Evolutionary conservation across 2,329 filamentous ascomycete genomes (phyloP).

Genomic region (Diplodia seriata): DNA sequence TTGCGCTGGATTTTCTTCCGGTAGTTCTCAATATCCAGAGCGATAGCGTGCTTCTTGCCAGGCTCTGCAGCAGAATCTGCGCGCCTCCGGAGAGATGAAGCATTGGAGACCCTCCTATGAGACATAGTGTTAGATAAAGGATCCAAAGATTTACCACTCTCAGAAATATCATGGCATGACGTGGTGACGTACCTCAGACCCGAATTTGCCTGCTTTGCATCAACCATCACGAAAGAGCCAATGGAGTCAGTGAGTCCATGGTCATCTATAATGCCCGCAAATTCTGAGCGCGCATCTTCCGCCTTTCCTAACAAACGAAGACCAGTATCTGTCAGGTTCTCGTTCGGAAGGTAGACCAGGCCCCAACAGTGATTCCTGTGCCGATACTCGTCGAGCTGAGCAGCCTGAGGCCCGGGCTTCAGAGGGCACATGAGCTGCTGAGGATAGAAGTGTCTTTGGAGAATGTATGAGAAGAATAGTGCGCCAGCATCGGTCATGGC

Average conservation of each 20-base stretch:
- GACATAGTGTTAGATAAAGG: not conserved
- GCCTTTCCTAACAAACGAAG: conserved; percentile 30
- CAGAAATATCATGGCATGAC: too few relatives aligned
- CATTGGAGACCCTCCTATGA: conserved; percentile 1
- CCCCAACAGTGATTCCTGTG: conserved; percentile 41
- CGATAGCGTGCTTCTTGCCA: conserved; percentile 25
- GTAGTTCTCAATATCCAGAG: conserved; percentile 31
- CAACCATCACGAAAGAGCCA: conserved; percentile 29
- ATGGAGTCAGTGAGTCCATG: conserved; percentile 4
- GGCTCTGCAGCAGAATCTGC: conserved; percentile 1
- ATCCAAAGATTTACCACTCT: too few relatives aligned
- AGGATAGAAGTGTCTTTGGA: conserved; percentile 50
- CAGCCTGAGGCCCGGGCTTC: conserved; percentile 42
- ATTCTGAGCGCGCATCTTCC: conserved; percentile 28
- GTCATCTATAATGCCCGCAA: conserved; percentile 21
- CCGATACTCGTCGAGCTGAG: conserved; percentile 42
- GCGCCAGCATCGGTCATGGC: conserved; percentile 49
- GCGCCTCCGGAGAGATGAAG: conserved; percentile 13
- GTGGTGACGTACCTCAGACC: conserved; percentile 12
- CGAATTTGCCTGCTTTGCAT: conserved; percentile 28
- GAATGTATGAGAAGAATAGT: conserved; percentile 50
- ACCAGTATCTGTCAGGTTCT: conserved; percentile 33
- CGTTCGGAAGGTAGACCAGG: conserved; percentile 45
- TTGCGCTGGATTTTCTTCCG: conserved; percentile 52
- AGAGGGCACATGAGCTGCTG: conserved; percentile 44